Conservation (phyloP, 2,329 filamentous ascomycete species). For the Chrysosporium keratinophilum region DNA sequence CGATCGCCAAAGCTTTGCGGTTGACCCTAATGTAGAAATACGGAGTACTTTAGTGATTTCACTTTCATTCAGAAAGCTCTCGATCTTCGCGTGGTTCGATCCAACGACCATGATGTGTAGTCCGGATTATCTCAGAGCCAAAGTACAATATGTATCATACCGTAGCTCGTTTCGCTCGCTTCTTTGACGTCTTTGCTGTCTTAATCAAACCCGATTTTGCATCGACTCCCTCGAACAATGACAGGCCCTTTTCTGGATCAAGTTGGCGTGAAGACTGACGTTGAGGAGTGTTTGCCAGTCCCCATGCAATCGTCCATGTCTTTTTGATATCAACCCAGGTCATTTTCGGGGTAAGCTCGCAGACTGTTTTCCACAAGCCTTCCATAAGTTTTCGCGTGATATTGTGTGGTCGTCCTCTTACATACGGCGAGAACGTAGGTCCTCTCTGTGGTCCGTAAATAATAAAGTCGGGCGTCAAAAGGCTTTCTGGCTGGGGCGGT, state of each 20-base stretch:
- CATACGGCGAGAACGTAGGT: slow-evolving; percentile 26
- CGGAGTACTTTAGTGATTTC: no score
- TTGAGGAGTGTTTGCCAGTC: slow-evolving; percentile 4
- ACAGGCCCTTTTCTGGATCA: slow-evolving; percentile 9
- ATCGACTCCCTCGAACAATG: slow-evolving; percentile 16
- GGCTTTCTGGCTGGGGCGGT: slow-evolving; percentile 4
- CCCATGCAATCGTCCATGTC: slow-evolving; percentile 26
- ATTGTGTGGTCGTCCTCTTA: slow-evolving; percentile 30
- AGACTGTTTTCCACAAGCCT: slow-evolving; percentile 30
- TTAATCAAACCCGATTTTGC: slow-evolving; percentile 6
- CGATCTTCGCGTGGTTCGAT: no score
- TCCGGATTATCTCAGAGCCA: no score
- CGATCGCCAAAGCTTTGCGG: no score
- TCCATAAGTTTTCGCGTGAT: slow-evolving; percentile 33
- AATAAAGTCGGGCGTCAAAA: slow-evolving; percentile 24
- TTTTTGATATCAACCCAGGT: slow-evolving; percentile 18
- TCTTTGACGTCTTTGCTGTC: neutral
- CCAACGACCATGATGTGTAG: no score
- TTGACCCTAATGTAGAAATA: no score
- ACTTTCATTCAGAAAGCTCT: no score
- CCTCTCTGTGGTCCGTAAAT: slow-evolving; percentile 30
- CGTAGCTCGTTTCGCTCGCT: no score
- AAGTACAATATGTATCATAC: neutral
- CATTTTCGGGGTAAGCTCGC: slow-evolving; percentile 25
- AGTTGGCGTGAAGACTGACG: slow-evolving; percentile 11